Base-by-base conservation (phyloP, 1,284 basidiomycete species). In the Calocybe gambosa region DNA sequence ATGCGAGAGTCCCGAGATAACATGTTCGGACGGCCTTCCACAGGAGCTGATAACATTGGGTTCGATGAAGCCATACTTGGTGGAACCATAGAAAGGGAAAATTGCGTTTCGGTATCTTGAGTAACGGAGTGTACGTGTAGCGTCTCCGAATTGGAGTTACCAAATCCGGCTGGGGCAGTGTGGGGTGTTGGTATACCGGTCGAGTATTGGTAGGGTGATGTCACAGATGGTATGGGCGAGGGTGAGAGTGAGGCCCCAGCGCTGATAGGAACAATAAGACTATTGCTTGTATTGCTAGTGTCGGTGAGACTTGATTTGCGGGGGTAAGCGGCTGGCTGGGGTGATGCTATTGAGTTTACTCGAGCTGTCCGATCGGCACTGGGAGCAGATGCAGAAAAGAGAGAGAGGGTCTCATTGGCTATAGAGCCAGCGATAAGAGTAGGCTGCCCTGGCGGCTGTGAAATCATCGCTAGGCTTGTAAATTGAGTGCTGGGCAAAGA, bases 1-100 rank as follows among this genome's bases (percentile, higher is more conserved):
- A 83, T 76, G 26, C 75, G 73, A 10, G 82, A 87, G 41, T 83
- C 82, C 47, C 69, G 64, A 15, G 65, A 67, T n/a, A 64, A 53
- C 36, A 60, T 45, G 26, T 55, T 55, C 19, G 61, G 42, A 10
- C 50, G 58, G 9, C 48, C 46, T 43, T 66, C 57, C 33, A 50
- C 39, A 16, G 55, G 46, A 10, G 50, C 55, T 36, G 56, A 57
- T 9, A 66, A 55, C 53, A 68, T 58, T 25, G 52, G 53, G 12
- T 35, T 50, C n/a, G 47, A 40, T 18, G 54, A 18, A 43, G 44
- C 15, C 37, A 48, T 45, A 45, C 47, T 29, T 40, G 45, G 36
- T n/a, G 39, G 50, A 21, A 50, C 35, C 15, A 47, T 42, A 28
- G 29, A 38, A 33, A 43, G 45, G 20, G 41, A 43, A 37, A 47